Percentiles rank a stretch among this genome's conserved stretches.
phyloP scores from a whole-genome alignment of 2,329 filamentous ascomycete species.

The Penicillium griseofulvum region DNA sequence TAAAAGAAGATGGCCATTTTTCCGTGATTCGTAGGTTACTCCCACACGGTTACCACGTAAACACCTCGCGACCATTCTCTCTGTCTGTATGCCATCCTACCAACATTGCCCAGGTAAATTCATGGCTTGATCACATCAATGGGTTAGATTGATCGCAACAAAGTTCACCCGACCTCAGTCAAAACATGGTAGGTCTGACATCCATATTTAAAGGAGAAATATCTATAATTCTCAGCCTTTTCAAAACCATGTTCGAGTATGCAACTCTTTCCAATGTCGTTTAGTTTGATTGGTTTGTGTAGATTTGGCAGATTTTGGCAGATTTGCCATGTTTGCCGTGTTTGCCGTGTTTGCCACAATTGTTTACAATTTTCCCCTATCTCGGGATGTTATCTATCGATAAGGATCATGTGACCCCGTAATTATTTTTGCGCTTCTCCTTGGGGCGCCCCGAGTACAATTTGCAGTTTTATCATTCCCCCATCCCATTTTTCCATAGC shows the following conservation, averaged over 20 bases:
- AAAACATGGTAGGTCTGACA: neutral
- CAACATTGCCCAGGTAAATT: neutral
- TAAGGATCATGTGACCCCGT: conserved; percentile 21
- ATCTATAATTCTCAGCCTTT: neutral
- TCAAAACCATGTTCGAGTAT: neutral
- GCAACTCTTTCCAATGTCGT: neutral
- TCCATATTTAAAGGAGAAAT: neutral
- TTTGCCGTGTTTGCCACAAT: conserved; percentile 3
- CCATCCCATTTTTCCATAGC: conserved; percentile 4
- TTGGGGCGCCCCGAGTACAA: conserved; percentile 13
- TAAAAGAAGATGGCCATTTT: neutral
- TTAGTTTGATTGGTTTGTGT: neutral
- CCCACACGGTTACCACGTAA: no score
- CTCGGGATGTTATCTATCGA: conserved; percentile 15
- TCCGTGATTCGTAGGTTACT: no score
- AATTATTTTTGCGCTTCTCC: conserved; percentile 24
- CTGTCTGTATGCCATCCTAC: neutral
- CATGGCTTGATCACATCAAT: neutral
- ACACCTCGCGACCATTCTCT: no score
- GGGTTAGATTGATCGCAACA: neutral
- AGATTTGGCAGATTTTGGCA: neutral
- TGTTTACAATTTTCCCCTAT: neutral
- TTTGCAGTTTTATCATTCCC: conserved; percentile 6
- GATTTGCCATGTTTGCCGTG: neutral
- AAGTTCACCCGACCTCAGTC: neutral